Base-by-base conservation (phyloP, 164 flowering plant genomes). In the Buxus sempervirens region DNA sequence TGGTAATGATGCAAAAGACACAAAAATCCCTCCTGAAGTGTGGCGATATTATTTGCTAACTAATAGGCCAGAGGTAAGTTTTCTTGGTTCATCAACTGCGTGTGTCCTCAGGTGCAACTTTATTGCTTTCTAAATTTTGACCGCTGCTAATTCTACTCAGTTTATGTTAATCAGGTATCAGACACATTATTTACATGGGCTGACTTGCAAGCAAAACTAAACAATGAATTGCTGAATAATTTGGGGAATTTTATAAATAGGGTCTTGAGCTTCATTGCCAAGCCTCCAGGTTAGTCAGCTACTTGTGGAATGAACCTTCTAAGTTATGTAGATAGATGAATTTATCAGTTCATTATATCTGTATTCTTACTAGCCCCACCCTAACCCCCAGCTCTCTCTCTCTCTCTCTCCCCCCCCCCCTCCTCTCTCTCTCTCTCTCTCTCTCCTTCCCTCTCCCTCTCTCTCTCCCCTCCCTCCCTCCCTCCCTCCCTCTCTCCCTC, bases 1-100 rank as follows among this genome's bases (percentile, higher is more conserved):
- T 80, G 98, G 98, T 13, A 92, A 90, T 83, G 97, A 92, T 83
- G 98, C 84, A 58, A 90, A 89, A 73, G 90, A 89, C 70, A 89
- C 98, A 38, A 78, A 77, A n/a, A 95, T 95, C 67, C 97, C 98
- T 69, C 81, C 82, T 0, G 97, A 95, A 88, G 98, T 95, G 7
- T 95, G 97, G 97, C 82, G 98, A 81, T 95, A 95, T 70, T 95
- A 95, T 72, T 78, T 95, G 79, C 80, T 95, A 38, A 84, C 91
- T 22, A 92, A 92, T 80, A 84, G 98, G 77, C 98, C 98, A 19
- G 98, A 95, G 96, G 98, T 86, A 14, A 66, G 65, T 66, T 59
- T 55, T 60, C 22, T 68, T 45, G 22, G 9, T 69, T n/a, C 23
- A 12, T 0, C 27, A 56, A 41, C 13, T 45, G 38, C 4, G 19